These are phyloP conservation scores for Blastomyces silverae DNA, from an alignment of 2,329 filamentous ascomycete genomes.

Conservation along the genomic window DNA sequence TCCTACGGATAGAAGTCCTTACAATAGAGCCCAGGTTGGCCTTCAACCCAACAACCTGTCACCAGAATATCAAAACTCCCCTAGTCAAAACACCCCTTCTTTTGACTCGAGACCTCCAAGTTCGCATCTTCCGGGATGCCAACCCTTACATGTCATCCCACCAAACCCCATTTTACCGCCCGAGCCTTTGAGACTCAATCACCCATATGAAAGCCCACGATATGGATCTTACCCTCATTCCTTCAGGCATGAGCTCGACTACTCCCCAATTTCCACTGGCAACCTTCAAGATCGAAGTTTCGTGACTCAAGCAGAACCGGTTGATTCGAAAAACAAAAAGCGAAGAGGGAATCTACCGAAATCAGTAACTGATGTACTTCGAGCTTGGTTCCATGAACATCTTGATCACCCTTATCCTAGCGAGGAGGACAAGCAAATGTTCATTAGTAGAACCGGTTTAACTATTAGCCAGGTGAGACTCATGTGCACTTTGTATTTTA, in stretches of 20 bases:
- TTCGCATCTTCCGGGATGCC: constrained; percentile 25
- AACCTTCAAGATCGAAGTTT: constrained; percentile 34
- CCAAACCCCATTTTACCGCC: constrained; percentile 16
- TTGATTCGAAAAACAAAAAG: constrained; percentile 43
- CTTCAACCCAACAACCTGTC: constrained; percentile 1
- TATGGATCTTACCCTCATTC: constrained; percentile 22
- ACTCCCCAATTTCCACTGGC: constrained; percentile 28
- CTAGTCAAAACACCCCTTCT: constrained; percentile 9
- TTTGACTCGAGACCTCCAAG: constrained; percentile 20
- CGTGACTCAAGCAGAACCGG: constrained; percentile 34
- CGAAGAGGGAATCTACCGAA: constrained; percentile 85
- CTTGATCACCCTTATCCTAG: constrained; percentile 76
- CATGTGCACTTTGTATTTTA: neutral
- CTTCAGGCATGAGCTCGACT: constrained; percentile 32
- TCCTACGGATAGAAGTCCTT: constrained; percentile 25
- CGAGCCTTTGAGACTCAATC: constrained; percentile 26
- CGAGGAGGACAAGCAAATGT: constrained; percentile 77
- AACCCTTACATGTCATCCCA: constrained; percentile 25
- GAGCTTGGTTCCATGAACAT: constrained; percentile 72
- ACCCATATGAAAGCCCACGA: constrained; percentile 28
- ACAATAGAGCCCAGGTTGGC: constrained; percentile 22
- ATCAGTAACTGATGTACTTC: constrained; percentile 73
- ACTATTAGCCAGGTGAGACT: constrained; percentile 58
- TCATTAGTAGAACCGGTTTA: constrained; percentile 68
- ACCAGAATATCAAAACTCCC: constrained; percentile 2